Evolutionary conservation across 2,329 filamentous ascomycete species (phyloP), one percentile per base, ranked within the genome.

Genomic region (Sphaerostilbella broomeana): DNA sequence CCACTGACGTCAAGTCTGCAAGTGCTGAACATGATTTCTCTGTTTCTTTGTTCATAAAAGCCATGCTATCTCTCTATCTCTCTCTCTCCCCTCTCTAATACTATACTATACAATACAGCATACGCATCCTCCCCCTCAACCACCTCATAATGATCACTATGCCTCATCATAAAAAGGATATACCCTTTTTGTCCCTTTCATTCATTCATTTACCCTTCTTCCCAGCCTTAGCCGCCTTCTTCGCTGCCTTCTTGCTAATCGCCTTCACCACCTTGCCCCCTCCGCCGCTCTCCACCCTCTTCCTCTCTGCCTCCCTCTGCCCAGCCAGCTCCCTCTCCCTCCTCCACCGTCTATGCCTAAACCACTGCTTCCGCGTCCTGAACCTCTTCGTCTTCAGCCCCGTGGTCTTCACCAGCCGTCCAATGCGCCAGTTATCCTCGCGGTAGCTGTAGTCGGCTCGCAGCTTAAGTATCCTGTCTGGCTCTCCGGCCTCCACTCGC

Each of bases 381-480:
- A 71, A 69, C 40, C 69, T 64, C 46, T 68, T 72, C 17, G 69
- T 65, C 41, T 69, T 61, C 40, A 68, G 62, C 15, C 68, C 65
- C 53, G 71, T 73, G 46, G 71, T 72, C 49, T 62, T 64, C 36
- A 71, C 68, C 33, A 79, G 61, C 8, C 68, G 67, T 10, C 75
- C 75, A 33, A 79, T 73, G 18, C 69, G 65, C 67, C 72, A 76
- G 61, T 75, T 77, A 53, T 74, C 72, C 62, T 79, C 75, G 36
- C 69, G 66, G 59, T 79, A 79, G 50, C 69, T 69, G 63, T 79
- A 79, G 55, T 76, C 67, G 39, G 64, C 56, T 38, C 66, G 64
- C 40, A 78, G 62, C 46, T 63, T 64, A 51, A 77, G 63, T 37
- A 77, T 53, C 42, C 73, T 64, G 45, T 68, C 64, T 17, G 63